Evolutionary conservation across 2,329 filamentous ascomycete species (phyloP), one percentile per base, ranked within the genome.

Genomic region (Nemania sp.): DNA sequence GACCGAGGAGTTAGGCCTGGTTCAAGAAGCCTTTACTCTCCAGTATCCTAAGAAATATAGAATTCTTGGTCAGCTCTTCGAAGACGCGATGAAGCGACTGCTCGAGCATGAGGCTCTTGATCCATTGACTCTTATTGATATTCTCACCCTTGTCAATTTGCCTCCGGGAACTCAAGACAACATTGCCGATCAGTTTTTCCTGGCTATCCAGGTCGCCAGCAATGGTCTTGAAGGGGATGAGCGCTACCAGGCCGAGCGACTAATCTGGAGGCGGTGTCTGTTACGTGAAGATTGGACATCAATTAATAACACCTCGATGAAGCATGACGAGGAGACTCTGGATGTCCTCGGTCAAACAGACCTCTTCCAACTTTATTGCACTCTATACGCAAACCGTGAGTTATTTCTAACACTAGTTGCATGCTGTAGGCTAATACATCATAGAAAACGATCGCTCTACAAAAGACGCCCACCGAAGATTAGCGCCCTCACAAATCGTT

Each of bases 201-300:
- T 88, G 56, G 91, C 91, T 19, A 78, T 96, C 15, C 76, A 80
- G 65, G 81, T 80, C 49, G 82, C 74, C 65, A 79, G 75, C 70
- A 80, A 75, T 66, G 83, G 75, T 61, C 80, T 78, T 63, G 77
- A 70, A 63, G 76, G 75, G 60, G 84, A 76, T 15, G 79, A 82
- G n/a, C 78, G 81, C 40, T 79, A 80, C 59, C 79, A 86, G 59
- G 80, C 80, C 5, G 77, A 79, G 68, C 73, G 76, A 14, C 74
- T 84, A 33, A 89, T 97, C 58, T 99, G 94, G 94, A 88, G 94
- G 67, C 84, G 94, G 49, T 87, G 91, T 57, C 89, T 89, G 65
- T 80, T 93, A 61, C 84, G 86, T 44, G 92, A 97, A 69, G 84
- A 97, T 67, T 99, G 94, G 94, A 76, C 81, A 22, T 78, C 76